A percentile compares a stretch with the other conserved stretches of the same genome.
Conservation (phyloP, 345 rosid species). For the Citrus mangshanensis region DNA sequence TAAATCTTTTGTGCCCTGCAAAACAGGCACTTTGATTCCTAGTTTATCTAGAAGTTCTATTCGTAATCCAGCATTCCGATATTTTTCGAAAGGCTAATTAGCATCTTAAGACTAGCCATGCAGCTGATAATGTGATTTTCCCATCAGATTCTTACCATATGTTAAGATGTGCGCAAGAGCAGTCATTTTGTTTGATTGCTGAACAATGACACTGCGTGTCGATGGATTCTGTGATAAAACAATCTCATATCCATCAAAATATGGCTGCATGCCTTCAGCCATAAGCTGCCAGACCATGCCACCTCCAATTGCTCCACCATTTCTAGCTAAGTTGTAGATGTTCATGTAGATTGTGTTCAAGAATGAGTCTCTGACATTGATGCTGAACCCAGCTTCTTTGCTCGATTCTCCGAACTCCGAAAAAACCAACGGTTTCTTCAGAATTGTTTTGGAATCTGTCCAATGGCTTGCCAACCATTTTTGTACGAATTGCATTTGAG, state of each 20-base stretch:
- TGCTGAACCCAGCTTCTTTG: conserved; percentile 28
- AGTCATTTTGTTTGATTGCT: conserved; percentile 34
- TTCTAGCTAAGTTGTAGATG: conserved; percentile 27
- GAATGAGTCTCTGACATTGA: conserved; percentile 22
- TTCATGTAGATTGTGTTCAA: conserved; percentile 22
- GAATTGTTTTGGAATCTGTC: conserved; percentile 24
- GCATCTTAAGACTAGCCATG: background rate
- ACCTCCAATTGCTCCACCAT: conserved; percentile 34
- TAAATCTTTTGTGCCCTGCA: background rate
- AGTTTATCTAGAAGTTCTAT: background rate
- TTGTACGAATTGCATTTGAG: conserved; percentile 29
- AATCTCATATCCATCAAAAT: conserved; percentile 40
- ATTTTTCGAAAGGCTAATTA: background rate
- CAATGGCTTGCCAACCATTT: conserved; percentile 38
- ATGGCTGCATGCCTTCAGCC: conserved; percentile 36
- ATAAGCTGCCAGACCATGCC: conserved; percentile 50
- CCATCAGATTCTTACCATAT: background rate
- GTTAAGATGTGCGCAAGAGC: conserved; percentile 18
- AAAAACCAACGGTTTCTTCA: conserved; percentile 44
- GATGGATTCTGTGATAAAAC: conserved; percentile 27
- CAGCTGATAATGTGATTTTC: background rate
- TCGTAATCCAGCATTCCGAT: background rate
- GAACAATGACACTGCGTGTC: conserved; percentile 17
- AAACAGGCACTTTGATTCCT: background rate
- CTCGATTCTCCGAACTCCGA: conserved; percentile 44